A percentile compares a stretch with the other conserved stretches of the same genome.
Evolutionary conservation across 192 early-diverging fungal genomes (phyloP).

Genomic region (Coemansia sp.): DNA sequence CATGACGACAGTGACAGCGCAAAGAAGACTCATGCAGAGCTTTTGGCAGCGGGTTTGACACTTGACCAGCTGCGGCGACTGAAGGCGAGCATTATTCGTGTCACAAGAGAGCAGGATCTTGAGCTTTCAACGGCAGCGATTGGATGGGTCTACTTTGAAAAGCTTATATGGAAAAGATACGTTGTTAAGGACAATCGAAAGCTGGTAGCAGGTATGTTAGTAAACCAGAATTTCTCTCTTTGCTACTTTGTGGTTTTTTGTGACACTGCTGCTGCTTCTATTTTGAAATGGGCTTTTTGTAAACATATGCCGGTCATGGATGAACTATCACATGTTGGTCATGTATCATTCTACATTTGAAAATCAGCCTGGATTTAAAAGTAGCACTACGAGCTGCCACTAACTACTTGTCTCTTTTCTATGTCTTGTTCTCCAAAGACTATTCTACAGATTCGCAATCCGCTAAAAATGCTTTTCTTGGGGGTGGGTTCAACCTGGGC

Average conservation of each 20-base stretch:
- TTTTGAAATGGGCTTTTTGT: neutral
- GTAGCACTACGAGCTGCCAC: neutral
- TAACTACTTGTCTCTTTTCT: neutral
- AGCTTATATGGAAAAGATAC: slow-evolving; percentile 78
- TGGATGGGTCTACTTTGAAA: slow-evolving; percentile 95
- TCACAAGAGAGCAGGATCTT: slow-evolving; percentile 69
- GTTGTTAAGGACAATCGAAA: slow-evolving; percentile 74
- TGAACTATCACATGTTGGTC: neutral
- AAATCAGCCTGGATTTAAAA: neutral
- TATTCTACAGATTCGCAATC: neutral
- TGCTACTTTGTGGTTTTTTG: neutral
- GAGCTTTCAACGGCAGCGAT: slow-evolving; percentile 89
- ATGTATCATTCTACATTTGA: no score
- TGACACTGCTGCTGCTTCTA: neutral
- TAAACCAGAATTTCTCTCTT: neutral
- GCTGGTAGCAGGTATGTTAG: slow-evolving; percentile 46
- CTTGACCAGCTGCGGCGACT: slow-evolving; percentile 86
- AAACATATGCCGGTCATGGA: neutral
- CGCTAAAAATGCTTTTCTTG: neutral
- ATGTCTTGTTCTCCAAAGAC: neutral
- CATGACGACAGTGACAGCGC: slow-evolving; percentile 89
- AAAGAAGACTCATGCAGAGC: slow-evolving; percentile 74
- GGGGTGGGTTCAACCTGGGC: neutral
- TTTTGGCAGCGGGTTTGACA: slow-evolving; percentile 74
- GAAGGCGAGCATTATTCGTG: slow-evolving; percentile 72